A percentile compares a stretch with the other conserved stretches of the same genome.
phyloP scores from a whole-genome alignment of 805 yeast genomes.

The Zygoascus flipseniorum region DNA sequence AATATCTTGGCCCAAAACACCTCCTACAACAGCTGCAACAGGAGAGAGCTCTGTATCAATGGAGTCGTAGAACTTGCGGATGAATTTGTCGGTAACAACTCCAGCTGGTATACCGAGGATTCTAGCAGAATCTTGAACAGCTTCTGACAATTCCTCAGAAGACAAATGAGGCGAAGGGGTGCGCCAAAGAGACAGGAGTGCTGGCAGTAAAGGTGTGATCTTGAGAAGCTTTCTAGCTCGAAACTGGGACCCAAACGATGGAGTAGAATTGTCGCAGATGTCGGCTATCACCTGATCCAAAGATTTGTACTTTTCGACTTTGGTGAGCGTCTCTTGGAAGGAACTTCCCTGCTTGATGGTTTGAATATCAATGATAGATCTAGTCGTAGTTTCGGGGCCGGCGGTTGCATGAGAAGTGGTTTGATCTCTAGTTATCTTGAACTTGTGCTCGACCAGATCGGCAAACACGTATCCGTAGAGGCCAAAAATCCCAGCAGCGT shows the following conservation, averaged over 20 bases:
- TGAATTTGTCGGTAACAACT: conserved; percentile 34
- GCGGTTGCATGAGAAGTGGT: conserved; percentile 30
- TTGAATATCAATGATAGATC: conserved; percentile 35
- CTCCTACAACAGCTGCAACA: conserved; percentile 81
- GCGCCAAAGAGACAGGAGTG: conserved; percentile 45
- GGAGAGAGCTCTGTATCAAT: conserved; percentile 63
- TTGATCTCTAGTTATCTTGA: conserved; percentile 8
- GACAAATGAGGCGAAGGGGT: background rate
- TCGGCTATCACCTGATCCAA: conserved; percentile 25
- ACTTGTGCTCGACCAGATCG: conserved; percentile 61
- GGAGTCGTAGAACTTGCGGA: conserved; percentile 25
- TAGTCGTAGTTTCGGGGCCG: conserved; percentile 40
- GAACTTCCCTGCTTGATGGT: conserved; percentile 22
- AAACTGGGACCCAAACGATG: conserved; percentile 13
- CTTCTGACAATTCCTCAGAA: conserved; percentile 4
- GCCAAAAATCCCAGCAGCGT: conserved; percentile 64
- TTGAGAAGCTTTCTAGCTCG: conserved; percentile 32
- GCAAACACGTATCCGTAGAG: conserved; percentile 73
- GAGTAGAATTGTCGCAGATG: conserved; percentile 4
- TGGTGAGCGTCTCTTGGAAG: conserved; percentile 29
- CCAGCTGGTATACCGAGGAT: conserved; percentile 39
- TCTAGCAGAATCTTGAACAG: conserved; percentile 16
- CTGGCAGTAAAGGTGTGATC: conserved; percentile 50
- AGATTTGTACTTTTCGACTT: conserved; percentile 33
- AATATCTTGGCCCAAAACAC: conserved; percentile 82